Evolutionary conservation across 495 filamentous ascomycete species (phyloP).

Genomic region (Melanomma pulvis-pyrius): DNA sequence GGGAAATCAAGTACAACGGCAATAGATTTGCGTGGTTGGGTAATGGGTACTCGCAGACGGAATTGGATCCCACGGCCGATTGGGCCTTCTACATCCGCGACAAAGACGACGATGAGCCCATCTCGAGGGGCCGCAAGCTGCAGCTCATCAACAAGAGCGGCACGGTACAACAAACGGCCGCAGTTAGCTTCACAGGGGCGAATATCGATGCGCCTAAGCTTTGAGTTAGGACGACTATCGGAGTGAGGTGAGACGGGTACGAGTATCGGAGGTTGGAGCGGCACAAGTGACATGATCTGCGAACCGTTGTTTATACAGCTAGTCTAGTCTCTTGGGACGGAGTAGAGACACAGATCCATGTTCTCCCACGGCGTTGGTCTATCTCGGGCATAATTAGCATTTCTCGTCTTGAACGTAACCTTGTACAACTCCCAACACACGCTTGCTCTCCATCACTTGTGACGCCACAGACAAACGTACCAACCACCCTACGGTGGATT

Average conservation of each 20-base stretch:
- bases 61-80: slow-evolving; percentile 43
- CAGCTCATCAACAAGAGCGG: slow-evolving; percentile 42
- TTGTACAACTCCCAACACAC: background rate
- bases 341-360: background rate
- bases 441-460: background rate
- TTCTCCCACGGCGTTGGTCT: background rate
- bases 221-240: background rate
- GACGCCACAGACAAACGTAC: too few species aligned
- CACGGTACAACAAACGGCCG: slow-evolving; percentile 24
- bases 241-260: background rate
- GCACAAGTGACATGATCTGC: background rate
- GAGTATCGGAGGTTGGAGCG: background rate
- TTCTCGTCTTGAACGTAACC: background rate
- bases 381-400: background rate
- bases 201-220: background rate
- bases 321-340: background rate
- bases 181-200: slow-evolving; percentile 26
- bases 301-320: background rate
- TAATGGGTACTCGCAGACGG: slow-evolving; percentile 47
- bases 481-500: too few species aligned
- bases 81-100: slow-evolving; percentile 50
- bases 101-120: slow-evolving; percentile 45
- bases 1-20: slow-evolving; percentile 49
- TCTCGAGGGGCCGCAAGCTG: slow-evolving; percentile 38
- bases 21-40: slow-evolving; percentile 56